Conservation (phyloP, 2,329 filamentous ascomycete species). For the Leptographium wingfieldii region DNA sequence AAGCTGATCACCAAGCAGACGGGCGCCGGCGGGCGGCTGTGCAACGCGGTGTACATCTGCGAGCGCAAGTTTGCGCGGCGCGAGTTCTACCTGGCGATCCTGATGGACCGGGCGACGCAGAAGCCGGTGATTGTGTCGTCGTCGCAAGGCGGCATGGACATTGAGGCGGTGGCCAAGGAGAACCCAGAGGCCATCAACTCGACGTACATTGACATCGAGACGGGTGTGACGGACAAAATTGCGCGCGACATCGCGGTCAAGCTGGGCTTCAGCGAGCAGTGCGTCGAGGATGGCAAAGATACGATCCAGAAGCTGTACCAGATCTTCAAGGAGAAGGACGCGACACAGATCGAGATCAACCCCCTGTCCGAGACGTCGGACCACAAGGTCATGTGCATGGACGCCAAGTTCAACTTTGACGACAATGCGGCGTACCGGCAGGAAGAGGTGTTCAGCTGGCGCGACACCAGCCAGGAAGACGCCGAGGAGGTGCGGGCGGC, state of each 20-base stretch:
- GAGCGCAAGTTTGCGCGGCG: slow-evolving; percentile 98
- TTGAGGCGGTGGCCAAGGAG: slow-evolving; percentile 97
- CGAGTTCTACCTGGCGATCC: slow-evolving; percentile 96
- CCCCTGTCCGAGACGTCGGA: slow-evolving; percentile 95
- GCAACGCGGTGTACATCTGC: slow-evolving; percentile 96
- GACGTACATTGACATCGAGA: slow-evolving; percentile 85
- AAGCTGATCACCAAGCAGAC: slow-evolving; percentile 99
- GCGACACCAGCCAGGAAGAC: slow-evolving; percentile 92
- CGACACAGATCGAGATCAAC: slow-evolving; percentile 99
- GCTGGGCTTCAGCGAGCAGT: slow-evolving; percentile 96
- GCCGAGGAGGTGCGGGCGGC: slow-evolving; percentile 95
- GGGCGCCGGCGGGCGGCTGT: slow-evolving; percentile 81
- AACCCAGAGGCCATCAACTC: slow-evolving; percentile 91
- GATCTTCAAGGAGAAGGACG: slow-evolving; percentile 96
- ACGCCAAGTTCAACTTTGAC: slow-evolving; percentile 97
- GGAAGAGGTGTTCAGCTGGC: slow-evolving; percentile 88
- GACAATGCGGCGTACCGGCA: slow-evolving; percentile 98
- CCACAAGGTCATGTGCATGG: slow-evolving; percentile 97
- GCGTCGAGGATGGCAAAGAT: slow-evolving; percentile 86
- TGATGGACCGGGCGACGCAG: slow-evolving; percentile 93
- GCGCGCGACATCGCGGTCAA: slow-evolving; percentile 79
- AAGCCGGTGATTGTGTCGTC: slow-evolving; percentile 92
- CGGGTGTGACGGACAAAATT: slow-evolving; percentile 90
- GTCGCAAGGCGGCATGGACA: slow-evolving; percentile 98
- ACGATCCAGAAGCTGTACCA: slow-evolving; percentile 99